These are phyloP conservation scores for Halophytophthora batemanensis DNA, from an alignment of 352 stramenopile genomes.

Conservation along the genomic window DNA sequence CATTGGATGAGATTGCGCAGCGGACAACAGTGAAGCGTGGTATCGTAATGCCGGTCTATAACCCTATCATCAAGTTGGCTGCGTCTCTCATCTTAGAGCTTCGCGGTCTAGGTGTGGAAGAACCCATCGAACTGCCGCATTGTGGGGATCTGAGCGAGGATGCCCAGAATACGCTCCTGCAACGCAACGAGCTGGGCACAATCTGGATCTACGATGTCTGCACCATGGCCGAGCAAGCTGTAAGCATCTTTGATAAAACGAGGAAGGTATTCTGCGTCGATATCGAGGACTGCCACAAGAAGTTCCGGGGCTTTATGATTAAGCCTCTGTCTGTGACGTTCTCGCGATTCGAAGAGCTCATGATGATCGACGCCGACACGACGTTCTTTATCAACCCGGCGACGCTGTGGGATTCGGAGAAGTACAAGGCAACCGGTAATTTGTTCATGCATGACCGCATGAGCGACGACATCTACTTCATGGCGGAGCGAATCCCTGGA, in stretches of 20 bases:
- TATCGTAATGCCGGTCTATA: constrained; percentile 53
- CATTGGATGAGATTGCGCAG: constrained; percentile 25
- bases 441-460: constrained; percentile 52
- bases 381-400: constrained; percentile 48
- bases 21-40: constrained; percentile 30
- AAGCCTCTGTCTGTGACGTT: constrained; percentile 47
- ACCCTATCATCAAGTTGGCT: constrained; percentile 36
- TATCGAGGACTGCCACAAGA: constrained; percentile 32
- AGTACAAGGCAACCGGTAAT: constrained; percentile 30
- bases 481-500: constrained; percentile 15
- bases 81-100: constrained; percentile 48
- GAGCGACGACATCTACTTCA: constrained; percentile 27
- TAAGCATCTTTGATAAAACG: constrained; percentile 17
- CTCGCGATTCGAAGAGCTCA: constrained; percentile 54
- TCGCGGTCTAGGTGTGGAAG: constrained; percentile 29
- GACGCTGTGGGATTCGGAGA: constrained; percentile 24
- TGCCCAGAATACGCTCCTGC: constrained; percentile 26
- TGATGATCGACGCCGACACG: constrained; percentile 60
- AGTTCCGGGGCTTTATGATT: constrained; percentile 52
- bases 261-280: constrained; percentile 40
- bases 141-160: constrained; percentile 42
- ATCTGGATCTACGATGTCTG: constrained; percentile 32
- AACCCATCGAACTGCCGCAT: constrained; percentile 52
- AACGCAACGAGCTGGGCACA: constrained; percentile 20
- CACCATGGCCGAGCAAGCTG: constrained; percentile 14